Base-by-base conservation (phyloP, 768 basidiomycete species). In the Psilocybe azurescens region DNA sequence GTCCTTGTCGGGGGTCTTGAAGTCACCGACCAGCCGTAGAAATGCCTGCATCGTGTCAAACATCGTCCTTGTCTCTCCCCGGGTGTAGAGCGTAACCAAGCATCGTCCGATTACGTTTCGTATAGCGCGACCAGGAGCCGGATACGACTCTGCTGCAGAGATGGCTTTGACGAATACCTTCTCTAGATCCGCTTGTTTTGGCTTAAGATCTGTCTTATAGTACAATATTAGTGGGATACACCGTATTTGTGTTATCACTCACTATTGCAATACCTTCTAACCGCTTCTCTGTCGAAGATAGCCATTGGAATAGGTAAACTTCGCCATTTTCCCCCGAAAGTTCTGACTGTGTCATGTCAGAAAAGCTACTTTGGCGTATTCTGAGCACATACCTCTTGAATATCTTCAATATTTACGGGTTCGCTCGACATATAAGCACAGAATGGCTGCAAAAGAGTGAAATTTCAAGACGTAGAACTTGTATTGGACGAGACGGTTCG, bases 31-130 rank as follows among this genome's bases (percentile, higher is more conserved):
- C 20, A 89, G 82, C 76, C 87, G 92, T 56, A 97, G 75, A 61
- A 97, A 84, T 2, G 83, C 72, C 69, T 94, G 90, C 30, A 97
- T 74, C 5, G 91, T 91, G 70, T 99, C 97, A 67, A 95, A 98
- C 58, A 98, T 75, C 1, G 89, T 86, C 74, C 88, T 85, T 0
- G 90, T 89, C 72, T 98, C 96, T 67, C 91, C 93, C 16, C 88
- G 85, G 36, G 81, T 83, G 75, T 95, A 95, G 14, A 97, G 65
- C 20, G 79, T 72, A 47, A 93, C 74, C 50, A 98, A 76, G 69
- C 94, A 95, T 80, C 92, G 80, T 8, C 91, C 86, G 51, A 91
- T 85, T 4, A 94, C 79, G 60, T 90, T 89, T 44, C 97, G 86
- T 47, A 95, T 77, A 2, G 94, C 93, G 9, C 95, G 89, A 48